phyloP scores from a whole-genome alignment of 2,329 filamentous ascomycete species.

The Aspergillus phoenicis region DNA sequence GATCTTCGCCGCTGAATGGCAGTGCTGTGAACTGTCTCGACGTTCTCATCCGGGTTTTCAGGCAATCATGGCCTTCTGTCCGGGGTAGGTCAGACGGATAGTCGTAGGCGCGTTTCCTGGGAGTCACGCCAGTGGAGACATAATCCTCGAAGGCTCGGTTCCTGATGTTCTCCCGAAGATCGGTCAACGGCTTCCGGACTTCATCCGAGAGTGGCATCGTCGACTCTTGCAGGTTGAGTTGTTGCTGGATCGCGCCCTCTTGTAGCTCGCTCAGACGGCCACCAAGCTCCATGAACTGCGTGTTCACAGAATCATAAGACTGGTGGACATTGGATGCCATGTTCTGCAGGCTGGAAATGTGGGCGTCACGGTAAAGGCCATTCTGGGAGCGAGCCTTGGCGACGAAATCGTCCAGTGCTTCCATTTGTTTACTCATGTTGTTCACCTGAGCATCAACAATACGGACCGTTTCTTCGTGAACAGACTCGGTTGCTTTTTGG shows the following conservation, averaged over 20 bases:
- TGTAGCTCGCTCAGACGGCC: constrained; percentile 70
- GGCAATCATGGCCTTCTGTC: constrained; percentile 65
- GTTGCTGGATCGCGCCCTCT: constrained; percentile 65
- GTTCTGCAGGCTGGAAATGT: constrained; percentile 65
- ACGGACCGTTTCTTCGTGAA: constrained; percentile 85
- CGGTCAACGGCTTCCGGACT: constrained; percentile 69
- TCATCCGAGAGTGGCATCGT: constrained; percentile 62
- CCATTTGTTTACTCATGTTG: constrained; percentile 86
- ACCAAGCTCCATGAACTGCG: constrained; percentile 70
- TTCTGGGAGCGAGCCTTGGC: constrained; percentile 79
- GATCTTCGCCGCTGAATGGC: constrained; percentile 36
- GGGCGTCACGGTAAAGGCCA: constrained; percentile 70
- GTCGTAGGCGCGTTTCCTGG: constrained; percentile 77
- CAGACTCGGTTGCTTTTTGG: constrained; percentile 77
- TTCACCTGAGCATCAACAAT: constrained; percentile 88
- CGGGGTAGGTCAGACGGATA: constrained; percentile 78
- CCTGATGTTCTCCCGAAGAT: constrained; percentile 70
- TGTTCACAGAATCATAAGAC: constrained; percentile 71
- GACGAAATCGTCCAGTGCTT: constrained; percentile 87
- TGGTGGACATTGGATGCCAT: constrained; percentile 70
- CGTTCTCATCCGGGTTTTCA: constrained; percentile 56
- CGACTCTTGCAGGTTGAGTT: constrained; percentile 59
- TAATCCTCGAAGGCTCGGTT: constrained; percentile 74
- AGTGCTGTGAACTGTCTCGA: constrained; percentile 38
- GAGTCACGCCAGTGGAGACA: constrained; percentile 80